Evolutionary conservation across 371 early-diverging fungal genomes (phyloP).

Genomic region (Saksenaea oblongispora): DNA sequence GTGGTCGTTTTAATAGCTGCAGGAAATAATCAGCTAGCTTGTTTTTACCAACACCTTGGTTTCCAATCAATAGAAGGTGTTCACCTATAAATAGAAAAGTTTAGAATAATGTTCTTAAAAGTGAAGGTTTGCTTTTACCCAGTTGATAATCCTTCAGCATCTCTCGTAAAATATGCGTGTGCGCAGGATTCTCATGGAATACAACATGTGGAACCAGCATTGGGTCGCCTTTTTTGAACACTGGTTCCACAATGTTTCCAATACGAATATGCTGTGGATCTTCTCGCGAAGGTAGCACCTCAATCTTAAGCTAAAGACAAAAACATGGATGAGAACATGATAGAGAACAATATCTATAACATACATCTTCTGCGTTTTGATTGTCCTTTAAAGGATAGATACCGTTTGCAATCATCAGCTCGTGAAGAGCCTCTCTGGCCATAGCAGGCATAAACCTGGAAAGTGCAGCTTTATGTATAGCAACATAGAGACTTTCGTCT

Average conservation of each 20-base stretch:
- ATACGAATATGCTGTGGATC: constrained; percentile 55
- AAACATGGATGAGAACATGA: neutral
- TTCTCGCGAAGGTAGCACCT: constrained; percentile 56
- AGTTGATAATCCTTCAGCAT: constrained; percentile 74
- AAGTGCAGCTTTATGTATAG: constrained; percentile 74
- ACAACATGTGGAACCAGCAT: constrained; percentile 71
- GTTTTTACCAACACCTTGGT: constrained; percentile 90
- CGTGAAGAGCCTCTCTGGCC: constrained; percentile 69
- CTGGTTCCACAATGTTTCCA: constrained; percentile 57
- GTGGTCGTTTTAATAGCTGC: constrained; percentile 69
- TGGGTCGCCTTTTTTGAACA: constrained; percentile 62
- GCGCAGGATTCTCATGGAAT: constrained; percentile 79
- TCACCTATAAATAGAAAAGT: constrained; percentile 46
- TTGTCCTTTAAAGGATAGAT: constrained; percentile 53
- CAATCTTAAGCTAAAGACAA: constrained; percentile 47
- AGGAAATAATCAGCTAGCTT: constrained; percentile 80
- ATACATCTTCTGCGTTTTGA: constrained; percentile 36
- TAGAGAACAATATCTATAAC: neutral
- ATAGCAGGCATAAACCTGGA: constrained; percentile 76
- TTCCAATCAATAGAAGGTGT: constrained; percentile 73
- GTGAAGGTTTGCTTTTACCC: constrained; percentile 10
- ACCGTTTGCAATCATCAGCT: constrained; percentile 60
- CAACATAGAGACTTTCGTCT: constrained; percentile 66
- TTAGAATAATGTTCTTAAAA: neutral
- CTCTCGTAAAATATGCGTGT: constrained; percentile 69